A percentile compares a stretch with the other conserved stretches of the same genome.
Evolutionary conservation across 2,329 filamentous ascomycete species (phyloP).

Genomic region (Sphaerulina vaccinii): DNA sequence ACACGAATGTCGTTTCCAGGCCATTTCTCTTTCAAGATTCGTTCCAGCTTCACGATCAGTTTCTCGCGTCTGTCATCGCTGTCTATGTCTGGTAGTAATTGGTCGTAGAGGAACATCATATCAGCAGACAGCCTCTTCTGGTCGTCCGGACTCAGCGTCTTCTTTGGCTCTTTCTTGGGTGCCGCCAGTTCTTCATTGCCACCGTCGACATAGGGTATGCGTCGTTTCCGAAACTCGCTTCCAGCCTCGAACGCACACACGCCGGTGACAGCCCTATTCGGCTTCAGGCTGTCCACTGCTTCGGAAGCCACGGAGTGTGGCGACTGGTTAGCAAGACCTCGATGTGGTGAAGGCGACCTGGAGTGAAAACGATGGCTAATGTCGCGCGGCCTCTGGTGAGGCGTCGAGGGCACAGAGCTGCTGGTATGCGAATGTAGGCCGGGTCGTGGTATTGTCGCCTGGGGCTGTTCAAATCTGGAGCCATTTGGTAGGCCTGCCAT

Average conservation of each 20-base stretch:
- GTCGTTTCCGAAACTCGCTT: conserved; percentile 73
- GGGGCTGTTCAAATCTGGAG: conserved; percentile 24
- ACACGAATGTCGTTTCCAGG: conserved; percentile 87
- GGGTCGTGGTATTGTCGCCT: conserved; percentile 29
- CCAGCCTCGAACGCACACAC: conserved; percentile 87
- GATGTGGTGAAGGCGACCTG: conserved; percentile 75
- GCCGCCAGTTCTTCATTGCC: conserved; percentile 76
- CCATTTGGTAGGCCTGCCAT: conserved; percentile 27
- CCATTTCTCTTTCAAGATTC: conserved; percentile 85
- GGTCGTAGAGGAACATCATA: conserved; percentile 80
- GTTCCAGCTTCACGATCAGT: conserved; percentile 84
- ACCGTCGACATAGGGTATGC: conserved; percentile 82
- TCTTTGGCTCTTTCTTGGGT: conserved; percentile 67
- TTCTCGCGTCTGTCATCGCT: conserved; percentile 73
- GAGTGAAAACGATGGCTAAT: conserved; percentile 75
- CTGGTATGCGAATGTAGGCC: conserved; percentile 59
- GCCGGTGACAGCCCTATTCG: conserved; percentile 39
- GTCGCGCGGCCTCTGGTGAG: conserved; percentile 81
- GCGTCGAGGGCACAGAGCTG: conserved; percentile 89
- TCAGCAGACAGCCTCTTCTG: conserved; percentile 74
- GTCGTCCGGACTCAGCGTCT: conserved; percentile 67
- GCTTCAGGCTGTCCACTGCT: conserved; percentile 59
- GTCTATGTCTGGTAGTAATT: conserved; percentile 75
- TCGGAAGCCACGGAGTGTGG: conserved; percentile 89
- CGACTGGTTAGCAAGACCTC: conserved; percentile 71